These are phyloP conservation scores for Immersiella caudata DNA, from an alignment of 495 filamentous ascomycete species.

Conservation along the genomic window DNA sequence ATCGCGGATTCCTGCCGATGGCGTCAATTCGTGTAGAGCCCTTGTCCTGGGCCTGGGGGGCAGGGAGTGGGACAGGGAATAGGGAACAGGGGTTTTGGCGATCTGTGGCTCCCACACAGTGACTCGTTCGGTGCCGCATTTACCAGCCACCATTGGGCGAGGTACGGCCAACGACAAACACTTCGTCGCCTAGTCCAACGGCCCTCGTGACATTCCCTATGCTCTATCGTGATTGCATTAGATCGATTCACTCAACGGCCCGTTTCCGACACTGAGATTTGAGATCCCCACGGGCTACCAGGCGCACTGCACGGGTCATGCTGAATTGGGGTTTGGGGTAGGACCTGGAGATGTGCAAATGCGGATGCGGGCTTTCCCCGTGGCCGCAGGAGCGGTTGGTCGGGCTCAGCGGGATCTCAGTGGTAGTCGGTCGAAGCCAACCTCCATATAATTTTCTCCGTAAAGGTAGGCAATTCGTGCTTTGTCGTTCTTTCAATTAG, in stretches of 20 bases:
- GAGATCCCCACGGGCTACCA: background rate
- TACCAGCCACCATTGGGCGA: constrained; percentile 7
- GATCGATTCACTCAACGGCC: background rate
- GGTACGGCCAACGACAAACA: background rate
- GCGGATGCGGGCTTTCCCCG: too few relatives aligned
- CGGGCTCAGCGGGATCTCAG: too few relatives aligned
- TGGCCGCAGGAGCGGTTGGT: too few relatives aligned
- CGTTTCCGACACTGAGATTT: background rate
- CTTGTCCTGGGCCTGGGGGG: background rate
- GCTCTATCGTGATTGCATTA: constrained; percentile 11
- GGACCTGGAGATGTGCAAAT: too few relatives aligned
- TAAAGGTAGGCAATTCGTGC: background rate
- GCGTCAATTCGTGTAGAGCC: background rate
- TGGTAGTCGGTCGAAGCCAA: too few relatives aligned
- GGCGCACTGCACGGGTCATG: background rate
- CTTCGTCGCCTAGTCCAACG: background rate
- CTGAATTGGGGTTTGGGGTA: too few relatives aligned
- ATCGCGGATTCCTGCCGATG: constrained; percentile 6
- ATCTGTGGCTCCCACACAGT: background rate
- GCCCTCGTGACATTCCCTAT: background rate
- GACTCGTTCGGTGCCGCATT: background rate
- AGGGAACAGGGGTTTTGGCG: background rate
- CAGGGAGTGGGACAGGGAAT: background rate
- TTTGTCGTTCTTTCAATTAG: background rate
- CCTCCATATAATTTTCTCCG: too few relatives aligned